phyloP scores from a whole-genome alignment of 2,329 filamentous ascomycete genomes.

The Fusarium coffeatum region DNA sequence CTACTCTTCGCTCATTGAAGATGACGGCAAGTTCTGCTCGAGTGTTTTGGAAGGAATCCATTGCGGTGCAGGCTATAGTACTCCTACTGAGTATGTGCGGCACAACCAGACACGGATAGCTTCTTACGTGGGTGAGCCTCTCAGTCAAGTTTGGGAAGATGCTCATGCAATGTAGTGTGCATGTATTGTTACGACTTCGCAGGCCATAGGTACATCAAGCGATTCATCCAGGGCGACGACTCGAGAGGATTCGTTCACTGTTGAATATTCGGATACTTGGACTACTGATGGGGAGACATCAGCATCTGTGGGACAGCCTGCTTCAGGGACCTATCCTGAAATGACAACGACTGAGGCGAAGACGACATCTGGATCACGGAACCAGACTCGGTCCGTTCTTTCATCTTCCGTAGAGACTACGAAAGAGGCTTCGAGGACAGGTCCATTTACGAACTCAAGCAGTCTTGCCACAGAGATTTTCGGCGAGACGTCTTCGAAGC shows the following conservation, averaged over 20 bases:
- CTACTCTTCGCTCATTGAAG: slow-evolving; percentile 46
- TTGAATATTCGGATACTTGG: slow-evolving; percentile 3
- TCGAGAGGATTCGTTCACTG: not conserved
- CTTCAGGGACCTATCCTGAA: slow-evolving; percentile 13
- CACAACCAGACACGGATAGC: slow-evolving; percentile 48
- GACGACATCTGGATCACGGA: not conserved
- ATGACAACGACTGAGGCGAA: not conserved
- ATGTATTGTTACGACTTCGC: slow-evolving; percentile 41
- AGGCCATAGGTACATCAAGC: not conserved
- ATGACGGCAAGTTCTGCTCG: slow-evolving; percentile 48
- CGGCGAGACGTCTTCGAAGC: not conserved
- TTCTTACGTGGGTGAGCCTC: slow-evolving; percentile 46
- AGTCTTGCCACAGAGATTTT: not conserved
- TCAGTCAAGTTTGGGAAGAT: not conserved
- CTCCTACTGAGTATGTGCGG: slow-evolving; percentile 46
- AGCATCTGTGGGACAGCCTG: slow-evolving; percentile 15
- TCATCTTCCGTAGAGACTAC: not conserved
- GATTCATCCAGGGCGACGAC: not conserved
- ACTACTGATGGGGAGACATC: slow-evolving; percentile 5
- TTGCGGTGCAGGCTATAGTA: slow-evolving; percentile 41
- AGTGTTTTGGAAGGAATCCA: slow-evolving; percentile 43
- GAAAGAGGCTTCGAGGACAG: not conserved
- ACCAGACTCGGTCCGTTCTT: not conserved
- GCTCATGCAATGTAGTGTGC: slow-evolving; percentile 42
- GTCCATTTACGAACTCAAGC: not conserved